Base-by-base conservation (phyloP, 805 yeast species). In the Huiozyma sinensis region DNA sequence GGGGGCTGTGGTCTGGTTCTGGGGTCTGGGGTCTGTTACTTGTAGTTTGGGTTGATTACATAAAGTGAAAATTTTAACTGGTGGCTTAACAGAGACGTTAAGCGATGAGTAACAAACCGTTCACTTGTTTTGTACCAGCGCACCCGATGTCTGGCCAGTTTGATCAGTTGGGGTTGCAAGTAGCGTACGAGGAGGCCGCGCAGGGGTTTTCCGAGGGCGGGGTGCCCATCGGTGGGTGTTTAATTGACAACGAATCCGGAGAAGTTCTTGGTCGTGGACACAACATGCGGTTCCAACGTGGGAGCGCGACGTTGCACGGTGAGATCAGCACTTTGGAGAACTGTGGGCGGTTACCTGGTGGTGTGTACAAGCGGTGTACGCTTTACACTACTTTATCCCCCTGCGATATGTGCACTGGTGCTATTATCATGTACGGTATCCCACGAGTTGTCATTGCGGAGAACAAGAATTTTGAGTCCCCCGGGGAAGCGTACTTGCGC, bases 381-480 rank as follows among this genome's bases (percentile, higher is more conserved):
- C 75, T 87, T 75, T 90, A 88, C 66, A 88, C 97, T 30, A 84
- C 96, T 0, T 68, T 90, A 51, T 84, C 95, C 6, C 97, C 97
- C 3, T 90, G 97, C 62, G 74, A 80, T 52, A 90, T 90, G 97
- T 90, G 97, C 62, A 77, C 92, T 5, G 97, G 97, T 17, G 95
- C 97, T 6, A 83, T 90, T 50, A 57, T 90, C 42, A 70, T 90
- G 72, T 90, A 88, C 66, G 95, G 95, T 36, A 74, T 90, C 52
- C 80, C 81, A 55, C 73, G 97, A 50, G 82, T 86, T 36, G 97
- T 90, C 0, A 55, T 88, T 63, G 96, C 96, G 30, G 98, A 90
- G 61, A 88, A 88, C 64, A 75, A 66, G 44, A 90, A 82, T 30
- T 90, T 83, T 54, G 52, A 72, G 32, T 96, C 97, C 9, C 58